These are phyloP conservation scores for Garcia nutans DNA, from an alignment of 345 rosid genomes.

Conservation along the genomic window DNA sequence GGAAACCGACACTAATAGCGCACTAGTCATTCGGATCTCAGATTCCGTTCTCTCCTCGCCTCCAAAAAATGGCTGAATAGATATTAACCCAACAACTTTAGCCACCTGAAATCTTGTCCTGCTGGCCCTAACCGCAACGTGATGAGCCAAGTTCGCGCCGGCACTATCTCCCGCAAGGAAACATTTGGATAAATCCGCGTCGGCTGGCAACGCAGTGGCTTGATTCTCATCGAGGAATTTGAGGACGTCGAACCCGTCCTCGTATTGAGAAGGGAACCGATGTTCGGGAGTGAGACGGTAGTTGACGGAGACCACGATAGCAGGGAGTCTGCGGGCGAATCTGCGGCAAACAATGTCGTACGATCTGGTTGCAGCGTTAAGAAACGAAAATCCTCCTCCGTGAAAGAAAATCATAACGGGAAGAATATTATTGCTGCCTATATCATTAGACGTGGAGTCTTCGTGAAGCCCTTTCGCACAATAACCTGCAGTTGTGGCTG, in stretches of 20 bases:
- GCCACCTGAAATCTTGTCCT: conserved; percentile 22
- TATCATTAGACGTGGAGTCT: background rate
- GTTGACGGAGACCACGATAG: conserved; percentile 63
- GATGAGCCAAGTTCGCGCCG: conserved; percentile 76
- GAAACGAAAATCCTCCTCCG: conserved; percentile 80
- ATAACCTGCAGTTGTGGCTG: background rate
- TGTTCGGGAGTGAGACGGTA: conserved; percentile 80
- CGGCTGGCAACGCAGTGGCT: conserved; percentile 35
- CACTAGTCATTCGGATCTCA: conserved; percentile 44
- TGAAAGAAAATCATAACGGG: conserved; percentile 80
- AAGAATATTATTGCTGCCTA: conserved; percentile 9
- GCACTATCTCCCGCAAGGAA: conserved; percentile 81
- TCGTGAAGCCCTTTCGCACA: background rate
- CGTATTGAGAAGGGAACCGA: conserved; percentile 69
- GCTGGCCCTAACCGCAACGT: conserved; percentile 52
- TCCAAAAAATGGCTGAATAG: conserved; percentile 75
- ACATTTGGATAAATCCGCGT: conserved; percentile 56
- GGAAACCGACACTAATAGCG: conserved; percentile 39
- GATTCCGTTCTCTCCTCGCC: conserved; percentile 59
- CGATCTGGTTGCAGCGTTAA: conserved; percentile 43
- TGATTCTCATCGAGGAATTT: conserved; percentile 46
- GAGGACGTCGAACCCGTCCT: conserved; percentile 69
- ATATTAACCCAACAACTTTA: conserved; percentile 46
- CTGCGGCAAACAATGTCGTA: conserved; percentile 70
- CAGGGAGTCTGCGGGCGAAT: conserved; percentile 51